Conservation (phyloP, 192 early-diverging fungal genomes). For the Coemansia sp. region DNA sequence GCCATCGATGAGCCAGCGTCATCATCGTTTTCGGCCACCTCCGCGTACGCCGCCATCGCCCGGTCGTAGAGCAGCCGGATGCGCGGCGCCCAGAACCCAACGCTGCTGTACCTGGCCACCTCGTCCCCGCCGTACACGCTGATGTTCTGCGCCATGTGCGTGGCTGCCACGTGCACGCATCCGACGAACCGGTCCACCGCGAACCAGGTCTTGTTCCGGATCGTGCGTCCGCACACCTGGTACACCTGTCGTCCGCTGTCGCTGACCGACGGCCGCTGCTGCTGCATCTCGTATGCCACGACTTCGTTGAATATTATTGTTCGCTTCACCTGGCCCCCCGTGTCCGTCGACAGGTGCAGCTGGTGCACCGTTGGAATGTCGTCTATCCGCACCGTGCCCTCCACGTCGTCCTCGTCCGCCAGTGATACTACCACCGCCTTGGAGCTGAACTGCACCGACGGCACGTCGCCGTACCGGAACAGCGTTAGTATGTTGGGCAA, state of each 20-base stretch:
- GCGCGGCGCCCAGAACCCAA: slow-evolving; percentile 43
- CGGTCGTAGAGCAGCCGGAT: slow-evolving; percentile 32
- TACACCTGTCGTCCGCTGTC: slow-evolving; percentile 23
- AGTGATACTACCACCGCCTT: slow-evolving; percentile 17
- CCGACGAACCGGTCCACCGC: slow-evolving; percentile 24
- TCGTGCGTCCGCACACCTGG: slow-evolving; percentile 30
- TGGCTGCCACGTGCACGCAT: slow-evolving; percentile 27
- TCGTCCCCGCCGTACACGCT: slow-evolving; percentile 20
- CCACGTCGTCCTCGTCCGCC: slow-evolving; percentile 21
- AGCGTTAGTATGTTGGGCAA: neutral
- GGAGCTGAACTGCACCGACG: slow-evolving; percentile 29
- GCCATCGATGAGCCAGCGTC: slow-evolving; percentile 30
- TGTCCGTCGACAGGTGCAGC: slow-evolving; percentile 23
- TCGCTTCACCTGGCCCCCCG: slow-evolving; percentile 20
- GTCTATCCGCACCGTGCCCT: slow-evolving; percentile 21
- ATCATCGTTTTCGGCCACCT: neutral
- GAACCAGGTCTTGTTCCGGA: slow-evolving; percentile 22
- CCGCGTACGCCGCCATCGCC: slow-evolving; percentile 13
- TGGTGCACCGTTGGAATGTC: slow-evolving; percentile 34
- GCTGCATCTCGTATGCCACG: slow-evolving; percentile 43
- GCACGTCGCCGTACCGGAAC: slow-evolving; percentile 12
- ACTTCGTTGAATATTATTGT: slow-evolving; percentile 35
- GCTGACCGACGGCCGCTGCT: slow-evolving; percentile 20
- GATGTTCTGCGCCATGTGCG: slow-evolving; percentile 38
- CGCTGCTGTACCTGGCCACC: slow-evolving; percentile 20